Conservation (phyloP, 805 yeast genomes). For the Candida chilensis region DNA sequence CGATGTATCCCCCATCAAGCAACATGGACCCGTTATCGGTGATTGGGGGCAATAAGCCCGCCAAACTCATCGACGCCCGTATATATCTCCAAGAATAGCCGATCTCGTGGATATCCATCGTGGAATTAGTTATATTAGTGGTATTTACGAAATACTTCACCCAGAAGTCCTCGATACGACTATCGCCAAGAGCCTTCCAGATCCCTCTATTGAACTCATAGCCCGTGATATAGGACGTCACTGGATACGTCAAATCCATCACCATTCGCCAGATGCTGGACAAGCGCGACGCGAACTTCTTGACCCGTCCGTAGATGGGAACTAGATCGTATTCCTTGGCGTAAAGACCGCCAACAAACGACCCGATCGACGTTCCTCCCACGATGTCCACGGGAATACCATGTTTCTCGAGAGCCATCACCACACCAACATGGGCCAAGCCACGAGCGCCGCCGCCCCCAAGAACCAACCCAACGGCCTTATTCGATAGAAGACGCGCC, state of each 20-base stretch:
- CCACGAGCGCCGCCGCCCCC: constrained; percentile 99
- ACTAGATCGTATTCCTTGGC: constrained; percentile 90
- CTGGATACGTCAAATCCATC: constrained; percentile 84
- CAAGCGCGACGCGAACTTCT: constrained; percentile 75
- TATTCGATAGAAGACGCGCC: constrained; percentile 85
- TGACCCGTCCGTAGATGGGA: constrained; percentile 83
- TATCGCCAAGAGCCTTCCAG: constrained; percentile 94
- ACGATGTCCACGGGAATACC: constrained; percentile 91
- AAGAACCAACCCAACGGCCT: constrained; percentile 86
- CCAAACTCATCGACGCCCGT: constrained; percentile 93
- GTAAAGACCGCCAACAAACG: constrained; percentile 91
- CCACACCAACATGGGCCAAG: constrained; percentile 81
- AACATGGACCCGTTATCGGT: constrained; percentile 89
- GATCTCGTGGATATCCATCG: constrained; percentile 87
- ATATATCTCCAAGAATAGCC: constrained; percentile 96
- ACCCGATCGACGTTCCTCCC: constrained; percentile 96
- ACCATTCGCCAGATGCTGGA: constrained; percentile 81
- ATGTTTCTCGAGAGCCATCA: constrained; percentile 82
- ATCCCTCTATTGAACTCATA: constrained; percentile 95
- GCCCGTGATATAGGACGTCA: constrained; percentile 92
- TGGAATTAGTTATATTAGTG: constrained; percentile 88
- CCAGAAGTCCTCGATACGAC: constrained; percentile 96
- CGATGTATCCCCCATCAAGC: constrained; percentile 93
- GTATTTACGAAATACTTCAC: constrained; percentile 81
- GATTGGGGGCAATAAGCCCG: constrained; percentile 85